Evolutionary conservation across 495 filamentous ascomycete species (phyloP).

Genomic region (Schizothecium vesticola): DNA sequence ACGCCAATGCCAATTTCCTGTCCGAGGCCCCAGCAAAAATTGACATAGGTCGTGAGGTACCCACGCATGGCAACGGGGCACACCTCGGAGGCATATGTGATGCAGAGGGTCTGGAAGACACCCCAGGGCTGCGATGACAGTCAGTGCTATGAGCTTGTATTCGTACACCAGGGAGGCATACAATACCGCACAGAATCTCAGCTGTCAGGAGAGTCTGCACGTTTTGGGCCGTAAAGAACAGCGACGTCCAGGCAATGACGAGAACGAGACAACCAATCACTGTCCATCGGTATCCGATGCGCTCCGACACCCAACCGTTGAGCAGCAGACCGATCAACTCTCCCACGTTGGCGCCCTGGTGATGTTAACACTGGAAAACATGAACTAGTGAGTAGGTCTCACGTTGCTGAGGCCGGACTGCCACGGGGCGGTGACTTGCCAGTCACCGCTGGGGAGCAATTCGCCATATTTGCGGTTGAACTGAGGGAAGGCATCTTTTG

Average conservation of each 20-base stretch:
- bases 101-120: slow-evolving; percentile 72
- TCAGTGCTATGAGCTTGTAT: not conserved
- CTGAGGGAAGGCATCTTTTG: slow-evolving; percentile 45
- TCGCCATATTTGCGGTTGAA: slow-evolving; percentile 70
- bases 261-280: slow-evolving; percentile 62
- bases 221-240: slow-evolving; percentile 72
- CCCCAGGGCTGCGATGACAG: slow-evolving; percentile 52
- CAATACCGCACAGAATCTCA: slow-evolving; percentile 70
- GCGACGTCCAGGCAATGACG: slow-evolving; percentile 62
- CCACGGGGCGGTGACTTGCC: slow-evolving; percentile 68
- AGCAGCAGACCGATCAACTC: slow-evolving; percentile 73
- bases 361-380: not conserved
- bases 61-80: slow-evolving; percentile 66
- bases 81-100: slow-evolving; percentile 78
- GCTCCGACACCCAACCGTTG: slow-evolving; percentile 71
- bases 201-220: slow-evolving; percentile 63
- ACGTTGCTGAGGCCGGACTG: slow-evolving; percentile 72
- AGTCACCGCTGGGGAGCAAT: slow-evolving; percentile 48
- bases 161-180: slow-evolving; percentile 10
- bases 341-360: slow-evolving; percentile 44
- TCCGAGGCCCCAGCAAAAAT: slow-evolving; percentile 77
- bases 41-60: slow-evolving; percentile 75
- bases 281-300: slow-evolving; percentile 67
- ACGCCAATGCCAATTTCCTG: slow-evolving; percentile 72
- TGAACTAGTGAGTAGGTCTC: slow-evolving; percentile 14